Base-by-base conservation (phyloP, 1,284 basidiomycete genomes). In the Puccinia polysora region DNA sequence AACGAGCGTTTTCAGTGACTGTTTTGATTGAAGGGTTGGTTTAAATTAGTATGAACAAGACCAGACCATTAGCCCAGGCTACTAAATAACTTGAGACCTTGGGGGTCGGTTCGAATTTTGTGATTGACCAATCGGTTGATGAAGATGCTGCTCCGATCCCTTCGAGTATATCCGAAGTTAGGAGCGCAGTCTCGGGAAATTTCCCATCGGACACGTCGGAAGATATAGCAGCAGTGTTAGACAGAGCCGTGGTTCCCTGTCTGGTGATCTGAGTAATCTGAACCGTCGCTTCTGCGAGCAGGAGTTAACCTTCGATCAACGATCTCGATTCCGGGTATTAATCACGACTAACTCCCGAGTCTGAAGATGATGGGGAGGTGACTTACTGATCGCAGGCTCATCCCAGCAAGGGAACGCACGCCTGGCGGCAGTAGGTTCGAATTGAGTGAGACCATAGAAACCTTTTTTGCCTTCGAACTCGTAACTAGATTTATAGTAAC, bases 51-150 rank as follows among this genome's bases (percentile, higher is more conserved):
- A 30, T 52, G 30, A 18, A 36, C 14, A n/a, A 4, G n/a, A 15
- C 32, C 23, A 8, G n/a, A 38, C 94, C 94, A 76, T 92, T 93
- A 28, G 92, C 93, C 79, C 85, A 94, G 0, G 92, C 91, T 52
- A 95, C 89, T 55, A 97, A 86, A 82, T 97, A 97, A 18, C 89
- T 89, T 1, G 90, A 92, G 85, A 97, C 90, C 77, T 84, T 77
- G 45, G 80, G 80, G 20, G 79, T 79, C 23, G 70, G 74, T 50
- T 77, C 76, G 59, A 80, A 81, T 55, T 76, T 74, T 45, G 79
- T 79, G 14, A 79, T 65, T n/a, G 76, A 76, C 80, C 80, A 81
- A 63, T 75, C 77, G 25, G 38, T 53, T 72, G 74, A 64, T 73
- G 75, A 36, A 62, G 70, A 58, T 74, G 74, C 4, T 71, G 67